phyloP scores from a whole-genome alignment of 2,329 filamentous ascomycete genomes.

The Huntiella abstrusa region DNA sequence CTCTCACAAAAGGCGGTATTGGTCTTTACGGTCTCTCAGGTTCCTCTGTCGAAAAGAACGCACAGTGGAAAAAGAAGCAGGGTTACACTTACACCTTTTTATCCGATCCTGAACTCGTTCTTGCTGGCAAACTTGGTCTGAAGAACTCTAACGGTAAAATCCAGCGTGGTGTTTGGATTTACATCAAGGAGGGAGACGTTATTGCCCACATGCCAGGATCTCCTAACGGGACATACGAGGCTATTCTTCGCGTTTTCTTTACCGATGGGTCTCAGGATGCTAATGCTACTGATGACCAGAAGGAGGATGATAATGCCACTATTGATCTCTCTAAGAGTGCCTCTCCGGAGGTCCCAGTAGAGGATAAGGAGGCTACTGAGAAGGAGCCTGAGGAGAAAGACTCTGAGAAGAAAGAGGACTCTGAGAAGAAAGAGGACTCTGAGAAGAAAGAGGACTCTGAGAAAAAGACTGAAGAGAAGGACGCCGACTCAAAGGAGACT shows the following conservation, averaged over 20 bases:
- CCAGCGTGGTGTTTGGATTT: constrained; percentile 68
- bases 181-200: constrained; percentile 67
- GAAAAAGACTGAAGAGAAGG: neutral
- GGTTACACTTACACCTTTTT: constrained; percentile 74
- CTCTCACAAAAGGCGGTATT: constrained; percentile 60
- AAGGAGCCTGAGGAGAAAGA: constrained; percentile 11
- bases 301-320: too few species aligned
- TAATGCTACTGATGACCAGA: too few species aligned
- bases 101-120: constrained; percentile 54
- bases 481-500: neutral
- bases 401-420: constrained; percentile 12
- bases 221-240: neutral
- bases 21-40: constrained; percentile 77
- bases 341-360: constrained; percentile 24
- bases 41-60: constrained; percentile 82
- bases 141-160: constrained; percentile 72
- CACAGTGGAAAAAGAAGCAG: constrained; percentile 80
- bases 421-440: constrained; percentile 10
- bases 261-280: too few species aligned
- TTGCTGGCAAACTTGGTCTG: constrained; percentile 76
- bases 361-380: constrained; percentile 15
- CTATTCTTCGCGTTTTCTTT: too few species aligned
- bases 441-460: neutral
- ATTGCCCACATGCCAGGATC: constrained; percentile 56
- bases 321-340: too few species aligned